Base-by-base conservation (phyloP, 2,329 filamentous ascomycete genomes). In the Neofusicoccum laricinum region DNA sequence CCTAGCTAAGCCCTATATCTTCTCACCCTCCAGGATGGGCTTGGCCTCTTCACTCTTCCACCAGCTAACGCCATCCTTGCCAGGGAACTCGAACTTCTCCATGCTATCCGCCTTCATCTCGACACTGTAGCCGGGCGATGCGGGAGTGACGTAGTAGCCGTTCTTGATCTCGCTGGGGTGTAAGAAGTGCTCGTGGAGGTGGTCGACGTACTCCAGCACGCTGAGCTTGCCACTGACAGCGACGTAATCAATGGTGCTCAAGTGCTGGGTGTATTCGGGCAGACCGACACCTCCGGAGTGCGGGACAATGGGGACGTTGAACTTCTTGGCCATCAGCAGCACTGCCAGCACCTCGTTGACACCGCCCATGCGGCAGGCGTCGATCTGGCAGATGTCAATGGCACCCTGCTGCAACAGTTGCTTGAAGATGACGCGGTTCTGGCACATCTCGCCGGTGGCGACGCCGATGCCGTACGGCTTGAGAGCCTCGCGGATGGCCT, bases 311-410 rank as follows among this genome's bases (percentile, higher is more conserved):
- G 93, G 93, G 2, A 96, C 85, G 61, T 84, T 83, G 74, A 88
- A 89, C 80, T 93, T 92, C 73, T 87, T 88, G 17, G 93, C 93
- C 80, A 97, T 90, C 48, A 97, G 84, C 40, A 97, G 79, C 45
- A 97, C 92, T n/a, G 93, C 92, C 25, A 97, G 84, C 30, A 94
- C 92, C 79, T 97, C 93, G 79, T 96, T 96, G 50, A 96, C 91
- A 67, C 93, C 92, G 46, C 93, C 93, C 70, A 97, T 85, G 30
- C 93, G 89, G 81, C 92, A 96, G 2, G 93, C 93, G 71, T 97
- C 93, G 70, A 95, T 90, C 78, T 97, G 93, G 75, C 92, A 92
- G 19, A 96, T 87, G 72, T 95, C 92, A 70, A 96, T 91, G 66
- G 92, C 91, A 58, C 90, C 90, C 2, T 87, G 82, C 75, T 89